Evolutionary conservation across 2,329 filamentous ascomycete genomes (phyloP).

Genomic region (Hymenoscyphus fraxineus): DNA sequence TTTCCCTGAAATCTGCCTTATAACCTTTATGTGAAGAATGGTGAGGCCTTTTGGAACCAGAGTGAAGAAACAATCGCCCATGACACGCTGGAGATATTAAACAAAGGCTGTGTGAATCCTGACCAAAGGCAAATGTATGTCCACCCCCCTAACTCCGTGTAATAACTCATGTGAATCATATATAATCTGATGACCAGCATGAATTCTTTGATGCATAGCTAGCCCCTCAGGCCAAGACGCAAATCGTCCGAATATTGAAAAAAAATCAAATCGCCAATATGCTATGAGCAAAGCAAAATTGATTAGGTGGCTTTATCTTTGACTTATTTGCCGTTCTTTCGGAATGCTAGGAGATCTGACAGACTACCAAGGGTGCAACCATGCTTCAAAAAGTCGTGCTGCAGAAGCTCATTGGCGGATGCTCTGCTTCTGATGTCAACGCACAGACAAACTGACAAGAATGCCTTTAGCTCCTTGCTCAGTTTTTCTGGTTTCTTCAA

Average conservation of each 20-base stretch:
- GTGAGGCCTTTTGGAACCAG: neutral
- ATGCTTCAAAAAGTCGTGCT: constrained; percentile 90
- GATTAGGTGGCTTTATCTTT: constrained; percentile 5
- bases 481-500: constrained; percentile 98
- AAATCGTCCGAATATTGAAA: neutral
- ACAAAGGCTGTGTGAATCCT: constrained; percentile 1
- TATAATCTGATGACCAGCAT: constrained; percentile 3
- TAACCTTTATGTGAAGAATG: neutral
- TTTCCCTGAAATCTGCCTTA: neutral
- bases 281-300: constrained; percentile 7
- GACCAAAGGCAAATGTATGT: constrained; percentile 2
- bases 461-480: constrained; percentile 95
- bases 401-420: constrained; percentile 82
- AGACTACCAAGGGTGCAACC: constrained; percentile 81
- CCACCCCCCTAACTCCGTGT: neutral
- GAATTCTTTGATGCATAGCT: neutral
- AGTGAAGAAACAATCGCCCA: neutral
- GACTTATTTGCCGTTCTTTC: constrained; percentile 63
- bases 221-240: neutral
- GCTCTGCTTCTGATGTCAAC: constrained; percentile 95
- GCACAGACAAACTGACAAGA: constrained; percentile 92
- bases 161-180: constrained; percentile 2
- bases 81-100: neutral
- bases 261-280: constrained; percentile 10
- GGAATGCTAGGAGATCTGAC: constrained; percentile 83